phyloP scores from a whole-genome alignment of 2,329 filamentous ascomycete genomes.

The Xenoacremonium recifei region DNA sequence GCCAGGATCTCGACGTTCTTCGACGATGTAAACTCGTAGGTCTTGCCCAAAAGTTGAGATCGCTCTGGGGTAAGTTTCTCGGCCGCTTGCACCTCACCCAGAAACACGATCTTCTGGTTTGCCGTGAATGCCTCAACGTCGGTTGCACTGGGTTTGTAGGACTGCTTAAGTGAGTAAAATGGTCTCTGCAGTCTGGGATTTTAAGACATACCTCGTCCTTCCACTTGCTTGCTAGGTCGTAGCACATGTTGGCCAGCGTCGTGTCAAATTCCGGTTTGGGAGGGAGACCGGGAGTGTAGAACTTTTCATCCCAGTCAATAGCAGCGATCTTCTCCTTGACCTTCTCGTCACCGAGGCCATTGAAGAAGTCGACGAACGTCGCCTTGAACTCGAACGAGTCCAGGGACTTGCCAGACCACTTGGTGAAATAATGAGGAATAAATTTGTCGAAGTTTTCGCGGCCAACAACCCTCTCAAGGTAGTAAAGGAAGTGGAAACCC shows the following conservation, averaged over 20 bases:
- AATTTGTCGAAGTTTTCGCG: conserved; percentile 90
- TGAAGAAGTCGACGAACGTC: conserved; percentile 84
- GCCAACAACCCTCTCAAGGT: conserved; percentile 82
- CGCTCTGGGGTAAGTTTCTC: conserved; percentile 62
- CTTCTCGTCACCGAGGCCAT: conserved; percentile 58
- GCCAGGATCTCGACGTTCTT: conserved; percentile 84
- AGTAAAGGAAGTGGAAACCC: conserved; percentile 90
- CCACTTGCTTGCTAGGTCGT: conserved; percentile 81
- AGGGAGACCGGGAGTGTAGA: conserved; percentile 85
- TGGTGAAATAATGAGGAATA: conserved; percentile 91
- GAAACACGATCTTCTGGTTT: conserved; percentile 89
- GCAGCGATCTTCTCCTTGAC: conserved; percentile 63
- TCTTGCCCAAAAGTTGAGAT: conserved; percentile 68
- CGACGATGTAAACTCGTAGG: conserved; percentile 72
- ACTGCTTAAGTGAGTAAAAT: conserved; percentile 34
- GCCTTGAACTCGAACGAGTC: conserved; percentile 94
- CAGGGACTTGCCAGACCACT: conserved; percentile 80
- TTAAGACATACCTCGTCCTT: conserved; percentile 53
- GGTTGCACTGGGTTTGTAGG: conserved; percentile 61
- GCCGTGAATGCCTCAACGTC: conserved; percentile 76
- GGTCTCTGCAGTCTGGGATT: neutral
- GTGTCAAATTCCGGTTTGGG: conserved; percentile 92
- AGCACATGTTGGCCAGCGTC: conserved; percentile 80
- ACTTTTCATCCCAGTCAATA: conserved; percentile 88
- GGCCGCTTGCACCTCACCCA: conserved; percentile 71